Conservation (phyloP, 1,139 yeast species). For the Petasospora rhodanensis region DNA sequence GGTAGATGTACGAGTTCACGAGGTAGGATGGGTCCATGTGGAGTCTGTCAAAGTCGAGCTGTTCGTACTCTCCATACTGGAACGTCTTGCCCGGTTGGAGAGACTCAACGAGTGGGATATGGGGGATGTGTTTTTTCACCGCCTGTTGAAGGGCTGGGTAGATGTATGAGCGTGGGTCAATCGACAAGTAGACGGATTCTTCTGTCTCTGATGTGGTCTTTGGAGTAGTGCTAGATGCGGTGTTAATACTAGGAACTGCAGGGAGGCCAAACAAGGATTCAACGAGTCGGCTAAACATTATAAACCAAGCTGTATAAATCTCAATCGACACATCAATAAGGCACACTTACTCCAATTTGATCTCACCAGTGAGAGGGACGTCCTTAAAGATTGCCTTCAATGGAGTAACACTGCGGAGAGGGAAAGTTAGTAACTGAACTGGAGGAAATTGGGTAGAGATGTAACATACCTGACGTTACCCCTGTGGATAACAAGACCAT, state of each 20-base stretch:
- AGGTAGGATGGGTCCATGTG: slow-evolving; percentile 43
- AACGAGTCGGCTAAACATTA: no score
- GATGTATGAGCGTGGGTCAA: slow-evolving; percentile 46
- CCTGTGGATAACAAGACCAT: slow-evolving; percentile 41
- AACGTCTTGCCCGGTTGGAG: slow-evolving; percentile 36
- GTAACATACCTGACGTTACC: slow-evolving; percentile 52
- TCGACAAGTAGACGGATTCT: slow-evolving; percentile 20
- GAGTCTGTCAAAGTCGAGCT: slow-evolving; percentile 62
- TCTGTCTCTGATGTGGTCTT: not conserved
- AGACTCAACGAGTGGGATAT: slow-evolving; percentile 6
- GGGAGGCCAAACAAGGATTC: no score
- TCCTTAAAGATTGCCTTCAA: slow-evolving; percentile 68
- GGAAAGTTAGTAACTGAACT: slow-evolving; percentile 15
- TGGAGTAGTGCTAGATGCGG: not conserved
- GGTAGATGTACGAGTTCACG: slow-evolving; percentile 75
- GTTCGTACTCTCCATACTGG: slow-evolving; percentile 90
- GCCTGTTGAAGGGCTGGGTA: slow-evolving; percentile 49
- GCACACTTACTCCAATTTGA: slow-evolving; percentile 32
- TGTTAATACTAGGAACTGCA: no score
- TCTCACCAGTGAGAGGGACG: slow-evolving; percentile 56
- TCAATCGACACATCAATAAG: no score
- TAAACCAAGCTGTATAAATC: no score
- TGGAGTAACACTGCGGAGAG: slow-evolving; percentile 86
- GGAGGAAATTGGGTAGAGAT: not conserved
- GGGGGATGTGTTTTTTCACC: slow-evolving; percentile 31